Conservation (phyloP, 2,329 filamentous ascomycete genomes). For the Colletotrichum sp. region DNA sequence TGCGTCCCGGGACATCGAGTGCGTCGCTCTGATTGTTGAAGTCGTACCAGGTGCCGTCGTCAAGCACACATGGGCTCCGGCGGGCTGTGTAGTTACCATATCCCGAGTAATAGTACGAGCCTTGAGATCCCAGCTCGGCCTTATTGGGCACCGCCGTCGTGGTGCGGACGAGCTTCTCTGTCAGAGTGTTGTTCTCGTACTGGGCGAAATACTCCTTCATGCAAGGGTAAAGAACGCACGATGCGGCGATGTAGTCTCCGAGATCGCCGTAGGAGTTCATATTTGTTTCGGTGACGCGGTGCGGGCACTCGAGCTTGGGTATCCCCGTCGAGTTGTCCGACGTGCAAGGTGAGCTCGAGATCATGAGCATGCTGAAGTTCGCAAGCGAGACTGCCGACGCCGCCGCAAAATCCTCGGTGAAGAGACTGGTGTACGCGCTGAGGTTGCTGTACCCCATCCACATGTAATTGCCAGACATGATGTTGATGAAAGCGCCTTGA, state of each 20-base stretch:
- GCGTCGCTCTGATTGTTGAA: not conserved
- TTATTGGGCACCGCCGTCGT: not conserved
- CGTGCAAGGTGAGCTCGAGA: not conserved
- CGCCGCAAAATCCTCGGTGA: not conserved
- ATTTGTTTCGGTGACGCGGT: not conserved
- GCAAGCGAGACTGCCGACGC: not conserved
- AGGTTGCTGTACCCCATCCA: slow-evolving; percentile 16
- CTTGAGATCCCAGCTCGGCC: not conserved
- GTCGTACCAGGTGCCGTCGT: slow-evolving; percentile 8
- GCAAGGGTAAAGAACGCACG: slow-evolving; percentile 1
- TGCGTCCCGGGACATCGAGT: not conserved
- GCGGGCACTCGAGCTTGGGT: not conserved
- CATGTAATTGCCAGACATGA: not conserved
- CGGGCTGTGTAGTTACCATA: slow-evolving; percentile 6
- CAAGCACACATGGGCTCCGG: not conserved
- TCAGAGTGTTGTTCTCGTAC: not conserved
- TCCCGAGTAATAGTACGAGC: not conserved
- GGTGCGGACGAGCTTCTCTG: slow-evolving; percentile 7
- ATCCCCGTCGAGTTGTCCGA: not conserved
- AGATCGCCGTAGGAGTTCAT: not conserved
- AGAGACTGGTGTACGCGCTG: not conserved
- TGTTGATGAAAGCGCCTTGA: not conserved
- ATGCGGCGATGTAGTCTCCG: slow-evolving; percentile 3
- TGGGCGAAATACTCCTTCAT: not conserved
- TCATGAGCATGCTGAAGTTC: slow-evolving; percentile 8